Evolutionary conservation across 2,329 filamentous ascomycete species (phyloP), one percentile per base, ranked within the genome.

Genomic region (Scleromitrula shiraiana): DNA sequence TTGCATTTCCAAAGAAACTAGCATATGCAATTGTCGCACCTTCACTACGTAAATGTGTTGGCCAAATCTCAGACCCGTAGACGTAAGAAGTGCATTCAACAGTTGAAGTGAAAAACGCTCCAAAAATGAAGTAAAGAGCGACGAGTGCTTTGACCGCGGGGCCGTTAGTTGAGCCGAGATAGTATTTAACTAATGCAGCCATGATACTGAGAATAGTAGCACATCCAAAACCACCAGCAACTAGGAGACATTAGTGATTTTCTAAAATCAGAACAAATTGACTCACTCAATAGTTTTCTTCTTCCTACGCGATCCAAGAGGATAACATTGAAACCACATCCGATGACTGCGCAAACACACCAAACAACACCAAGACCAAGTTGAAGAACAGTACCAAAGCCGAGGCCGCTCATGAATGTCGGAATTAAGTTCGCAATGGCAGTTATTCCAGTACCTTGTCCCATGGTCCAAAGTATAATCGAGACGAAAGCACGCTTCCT

Each of bases 41-140:
- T 17, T 53, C 20, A 46, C 55, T 59, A n/a, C 62, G 59, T 4
- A 63, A 43, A 47, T 64, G 61, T 3, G 63, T 66, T 6, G 63
- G 64, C 58, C 61, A 66, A 23, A 66, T 65, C 46, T 66, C 64
- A 14, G 56, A 60, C 9, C 55, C 56, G 38, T 66, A 67, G 14
- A 64, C 61, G 35, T 64, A 65, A 14, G 58, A 60, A 4, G 43
- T 46, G 8, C 43, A 38, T 22, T 46, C 43, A n/a, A 46, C 29
- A 6, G 43, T 38, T 7, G 43, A 38, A 14, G 43, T 38, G 14
- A 46, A 46, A 9, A 46, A 46, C 15, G 24, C 33, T 3, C 33
- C 43, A 17, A 45, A 37, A 5, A 45, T 45, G 12, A 45, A 46
- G 9, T 46, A 46, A 8, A 46, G 42, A 22, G 42, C 42, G n/a